These are phyloP conservation scores for Colletotrichum neosansevieriae DNA, from an alignment of 2,329 filamentous ascomycete species.

Conservation along the genomic window DNA sequence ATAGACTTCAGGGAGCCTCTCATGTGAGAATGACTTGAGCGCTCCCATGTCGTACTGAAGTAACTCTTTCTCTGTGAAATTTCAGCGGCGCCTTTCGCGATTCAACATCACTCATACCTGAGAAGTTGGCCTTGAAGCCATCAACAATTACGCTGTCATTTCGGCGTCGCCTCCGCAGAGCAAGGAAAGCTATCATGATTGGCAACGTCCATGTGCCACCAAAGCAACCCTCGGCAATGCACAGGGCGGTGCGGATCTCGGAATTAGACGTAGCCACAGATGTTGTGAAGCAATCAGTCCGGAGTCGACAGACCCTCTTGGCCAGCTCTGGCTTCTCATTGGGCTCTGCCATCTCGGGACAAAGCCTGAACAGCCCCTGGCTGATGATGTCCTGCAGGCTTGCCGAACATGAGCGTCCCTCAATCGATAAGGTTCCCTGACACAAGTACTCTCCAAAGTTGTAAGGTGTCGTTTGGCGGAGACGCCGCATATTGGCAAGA, in stretches of 20 bases:
- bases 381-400: constrained; percentile 4
- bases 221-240: constrained; percentile 10
- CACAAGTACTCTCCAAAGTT: constrained; percentile 23
- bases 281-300: not conserved
- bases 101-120: not conserved
- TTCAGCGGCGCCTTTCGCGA: not conserved
- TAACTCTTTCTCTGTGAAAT: not conserved
- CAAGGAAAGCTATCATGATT: constrained; percentile 8
- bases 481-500: not conserved
- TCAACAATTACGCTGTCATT: not conserved
- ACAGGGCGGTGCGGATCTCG: not conserved
- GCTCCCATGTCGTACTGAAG: not conserved
- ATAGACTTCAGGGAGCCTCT: not conserved
- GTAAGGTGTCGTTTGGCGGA: not conserved
- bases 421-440: constrained; percentile 3
- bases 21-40: not conserved
- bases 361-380: constrained; percentile 2
- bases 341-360: constrained; percentile 8
- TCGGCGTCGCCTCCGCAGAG: not conserved
- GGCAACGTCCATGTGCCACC: constrained; percentile 9
- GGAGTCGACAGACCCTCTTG: constrained; percentile 10
- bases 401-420: not conserved
- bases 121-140: constrained; percentile 19
- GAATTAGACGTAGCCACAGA: not conserved
- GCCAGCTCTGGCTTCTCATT: constrained; percentile 14